Conservation (phyloP, 208 protist species). For the Naegleria gruberi region DNA sequence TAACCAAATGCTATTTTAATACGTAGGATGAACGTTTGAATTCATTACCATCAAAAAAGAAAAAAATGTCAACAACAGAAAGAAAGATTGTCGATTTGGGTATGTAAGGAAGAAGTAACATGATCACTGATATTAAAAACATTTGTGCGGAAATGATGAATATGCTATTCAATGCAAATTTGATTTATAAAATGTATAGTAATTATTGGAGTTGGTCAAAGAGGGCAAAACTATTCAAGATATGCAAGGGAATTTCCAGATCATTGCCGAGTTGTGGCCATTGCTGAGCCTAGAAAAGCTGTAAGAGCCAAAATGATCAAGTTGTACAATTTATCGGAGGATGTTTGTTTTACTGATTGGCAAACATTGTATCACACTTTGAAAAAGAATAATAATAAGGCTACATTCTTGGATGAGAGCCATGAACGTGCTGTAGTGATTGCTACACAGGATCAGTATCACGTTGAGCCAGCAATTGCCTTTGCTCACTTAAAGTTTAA, state of each 20-base stretch:
- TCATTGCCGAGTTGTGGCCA: neutral
- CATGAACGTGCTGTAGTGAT: neutral
- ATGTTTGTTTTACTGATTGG: neutral
- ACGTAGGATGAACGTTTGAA: too few species aligned
- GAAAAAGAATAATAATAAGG: neutral
- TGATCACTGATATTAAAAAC: too few species aligned
- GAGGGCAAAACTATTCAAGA: neutral
- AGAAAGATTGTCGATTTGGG: too few species aligned
- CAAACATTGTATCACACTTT: neutral
- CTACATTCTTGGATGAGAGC: neutral
- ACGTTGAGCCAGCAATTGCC: neutral
- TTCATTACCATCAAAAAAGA: too few species aligned
- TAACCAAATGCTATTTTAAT: too few species aligned
- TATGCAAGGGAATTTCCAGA: neutral
- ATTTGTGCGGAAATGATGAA: too few species aligned
- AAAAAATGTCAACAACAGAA: too few species aligned
- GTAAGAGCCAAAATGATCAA: neutral
- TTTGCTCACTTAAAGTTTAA: constrained; percentile 16
- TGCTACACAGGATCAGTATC: neutral
- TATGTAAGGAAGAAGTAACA: too few species aligned
- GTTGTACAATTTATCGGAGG: neutral
- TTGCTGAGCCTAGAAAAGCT: neutral
- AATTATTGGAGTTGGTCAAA: too few species aligned
- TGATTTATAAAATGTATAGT: too few species aligned
- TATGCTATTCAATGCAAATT: too few species aligned